phyloP scores from a whole-genome alignment of 2,329 filamentous ascomycete genomes.

The Alternaria longipes region DNA sequence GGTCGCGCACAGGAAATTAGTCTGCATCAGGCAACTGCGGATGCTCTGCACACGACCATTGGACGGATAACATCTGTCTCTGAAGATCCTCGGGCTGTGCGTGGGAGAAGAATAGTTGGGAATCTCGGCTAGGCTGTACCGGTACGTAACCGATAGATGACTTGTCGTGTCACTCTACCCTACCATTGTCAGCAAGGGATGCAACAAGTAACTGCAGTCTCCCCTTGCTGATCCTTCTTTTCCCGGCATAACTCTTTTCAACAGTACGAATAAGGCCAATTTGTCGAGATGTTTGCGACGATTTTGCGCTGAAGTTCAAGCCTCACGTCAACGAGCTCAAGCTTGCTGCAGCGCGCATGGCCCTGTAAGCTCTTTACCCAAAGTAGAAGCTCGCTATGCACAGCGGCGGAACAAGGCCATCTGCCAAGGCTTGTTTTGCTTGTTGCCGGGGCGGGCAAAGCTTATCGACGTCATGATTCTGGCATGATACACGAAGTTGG shows the following conservation, averaged over 20 bases:
- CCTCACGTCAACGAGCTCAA: constrained; percentile 1
- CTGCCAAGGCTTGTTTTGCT: constrained; percentile 19
- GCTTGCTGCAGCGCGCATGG: constrained; percentile 4
- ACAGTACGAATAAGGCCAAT: neutral
- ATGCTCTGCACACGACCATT: constrained; percentile 12
- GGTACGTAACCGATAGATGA: constrained; percentile 10
- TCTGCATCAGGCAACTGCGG: constrained; percentile 24
- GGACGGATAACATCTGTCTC: constrained; percentile 16
- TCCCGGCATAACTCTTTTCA: neutral
- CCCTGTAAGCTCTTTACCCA: constrained; percentile 16
- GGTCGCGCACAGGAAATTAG: constrained; percentile 18
- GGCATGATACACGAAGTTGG: neutral
- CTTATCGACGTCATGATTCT: constrained; percentile 34
- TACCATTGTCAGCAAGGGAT: neutral
- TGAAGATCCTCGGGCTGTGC: constrained; percentile 23
- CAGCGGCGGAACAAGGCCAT: constrained; percentile 19
- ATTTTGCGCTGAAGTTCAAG: neutral
- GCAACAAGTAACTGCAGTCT: too few species aligned
- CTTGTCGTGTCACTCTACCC: neutral
- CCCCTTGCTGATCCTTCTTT: neutral
- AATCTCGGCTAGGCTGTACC: constrained; percentile 2
- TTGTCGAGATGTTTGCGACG: neutral
- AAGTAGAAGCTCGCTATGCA: constrained; percentile 29
- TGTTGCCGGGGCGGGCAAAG: constrained; percentile 20
- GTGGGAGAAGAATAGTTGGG: constrained; percentile 12